Base-by-base conservation (phyloP, 208 protist genomes). In the Wallacemonas rigidus region DNA sequence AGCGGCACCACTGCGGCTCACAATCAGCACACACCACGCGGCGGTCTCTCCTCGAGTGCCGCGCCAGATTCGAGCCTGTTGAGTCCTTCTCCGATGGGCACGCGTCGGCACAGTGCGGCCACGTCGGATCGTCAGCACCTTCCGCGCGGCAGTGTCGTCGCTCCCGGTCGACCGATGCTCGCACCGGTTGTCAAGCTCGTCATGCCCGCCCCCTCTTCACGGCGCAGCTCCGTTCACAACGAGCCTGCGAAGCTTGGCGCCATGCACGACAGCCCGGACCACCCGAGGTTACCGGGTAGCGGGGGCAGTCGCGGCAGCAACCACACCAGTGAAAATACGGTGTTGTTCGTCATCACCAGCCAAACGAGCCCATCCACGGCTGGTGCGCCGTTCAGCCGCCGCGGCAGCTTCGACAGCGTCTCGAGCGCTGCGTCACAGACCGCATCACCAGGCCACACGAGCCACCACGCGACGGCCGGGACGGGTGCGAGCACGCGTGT, bases 221-320 rank as follows among this genome's bases (percentile, higher is more conserved):
- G 53, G 69, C 81, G 72, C 69, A 80, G 67, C 56, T 73, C 69
- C 56, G 40, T 47, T 3, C 64, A 69, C 50, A 55, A 38, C 15
- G 50, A 69, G 26, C 48, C 51, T 3, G 62, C 5, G 14, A 15
- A 36, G n/a, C 6, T n/a, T n/a, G 53, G 53, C 14, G 53, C 53
- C 6, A 6, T n/a, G 26, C 53, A 15, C 11, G 26, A 58, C 53
- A 58, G 53, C 14, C 53, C n/a, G 53, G 53, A 58, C 14, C 26
- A n/a, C 53, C 11, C 53, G n/a, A 7, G 14, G 9, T 0, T 7
- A n/a, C 53, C 26, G 14, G 53, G 53, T n/a, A n/a, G 9, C 53
- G 53, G 53, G 14, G 26, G 53, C 53, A n/a, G 53, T n/a, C 6
- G 53, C 53, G 14, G 53, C 26, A 36, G 53, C 9, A 36, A 36